Conservation (phyloP, 176 grass and related monocot species). For the Ensete glaucum region DNA sequence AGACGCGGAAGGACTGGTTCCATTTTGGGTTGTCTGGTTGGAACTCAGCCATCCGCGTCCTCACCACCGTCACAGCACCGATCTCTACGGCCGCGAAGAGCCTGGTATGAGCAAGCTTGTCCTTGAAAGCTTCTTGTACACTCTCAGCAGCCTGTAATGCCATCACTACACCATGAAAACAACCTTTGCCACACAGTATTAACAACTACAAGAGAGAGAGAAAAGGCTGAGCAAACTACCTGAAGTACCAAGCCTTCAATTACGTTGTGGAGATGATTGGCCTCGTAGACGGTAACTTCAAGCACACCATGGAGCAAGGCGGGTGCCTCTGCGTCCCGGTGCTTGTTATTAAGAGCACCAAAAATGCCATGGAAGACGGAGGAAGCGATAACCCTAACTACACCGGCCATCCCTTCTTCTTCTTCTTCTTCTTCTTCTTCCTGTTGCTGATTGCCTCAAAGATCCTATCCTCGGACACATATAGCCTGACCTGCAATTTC, state of each 20-base stretch:
- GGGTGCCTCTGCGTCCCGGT: neutral
- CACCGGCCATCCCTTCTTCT: neutral
- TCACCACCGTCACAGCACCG: constrained; percentile 53
- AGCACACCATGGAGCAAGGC: neutral
- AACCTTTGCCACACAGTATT: too few relatives aligned
- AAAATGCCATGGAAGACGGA: neutral
- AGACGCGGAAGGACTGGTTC: constrained; percentile 83
- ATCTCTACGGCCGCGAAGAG: constrained; percentile 66
- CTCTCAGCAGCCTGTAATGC: constrained; percentile 37
- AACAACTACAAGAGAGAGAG: too few relatives aligned
- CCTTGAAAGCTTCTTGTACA: constrained; percentile 35
- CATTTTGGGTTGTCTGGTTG: constrained; percentile 42
- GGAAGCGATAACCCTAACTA: neutral
- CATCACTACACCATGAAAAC: too few relatives aligned
- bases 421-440: too few relatives aligned
- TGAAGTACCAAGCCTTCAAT: neutral
- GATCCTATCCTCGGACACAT: too few relatives aligned
- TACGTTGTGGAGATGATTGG: neutral
- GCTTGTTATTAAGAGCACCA: neutral
- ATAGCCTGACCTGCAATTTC: too few relatives aligned
- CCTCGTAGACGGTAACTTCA: neutral
- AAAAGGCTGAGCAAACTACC: neutral
- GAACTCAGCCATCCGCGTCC: constrained; percentile 58
- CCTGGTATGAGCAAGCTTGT: constrained; percentile 32
- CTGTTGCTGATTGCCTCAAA: too few relatives aligned